Evolutionary conservation across 2,329 filamentous ascomycete genomes (phyloP), one percentile per base, ranked within the genome.

Genomic region (Paracoccidioides brasiliensis): DNA sequence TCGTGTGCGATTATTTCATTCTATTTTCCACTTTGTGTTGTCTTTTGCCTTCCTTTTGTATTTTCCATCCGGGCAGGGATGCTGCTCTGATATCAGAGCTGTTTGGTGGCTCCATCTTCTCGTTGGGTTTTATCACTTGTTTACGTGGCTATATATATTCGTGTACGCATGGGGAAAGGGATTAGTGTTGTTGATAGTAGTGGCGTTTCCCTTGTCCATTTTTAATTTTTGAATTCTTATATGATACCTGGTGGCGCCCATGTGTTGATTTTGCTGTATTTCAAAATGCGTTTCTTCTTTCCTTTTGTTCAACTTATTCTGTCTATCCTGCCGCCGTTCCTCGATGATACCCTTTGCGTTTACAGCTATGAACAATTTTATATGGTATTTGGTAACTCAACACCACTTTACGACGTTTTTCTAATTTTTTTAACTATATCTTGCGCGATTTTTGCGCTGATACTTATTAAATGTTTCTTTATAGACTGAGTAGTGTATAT

Each of bases 341-440:
- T 32, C 5, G 50, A 52, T 52, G 50, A 52, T 52, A 52, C 50
- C 50, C 50, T 42, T 8, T 52, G 22, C 28, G 28, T 41, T 52
- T 46, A 42, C 37, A 4, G 10, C 38, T 42, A 28, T 32, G 28
- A 52, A 14, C 22, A 28, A 3, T 52, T 52, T 42, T 30, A 52
- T 52, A 5, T 42, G 22, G 5, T 52, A 12, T 33, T 33, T 14
- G 38, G 8, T 52, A 32, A 30, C 14, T 32, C n/a, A 12, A 52
- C 35, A 22, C 22, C 6, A 28, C n/a, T 52, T 32, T n/a, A 15
- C 15, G 10, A 14, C 22, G 4, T 41, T 41, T 41, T 32, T 9
- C 35, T 5, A 32, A 14, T 1, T 4, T 42, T 42, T 52, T 14
- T 22, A 10, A 15, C 22, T 30, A 41, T 12, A n/a, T 4, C 22